Percentiles rank a stretch among this genome's conserved stretches.
Evolutionary conservation across 148 eudicot genomes (phyloP).

Genomic region (Bassia scoparia): DNA sequence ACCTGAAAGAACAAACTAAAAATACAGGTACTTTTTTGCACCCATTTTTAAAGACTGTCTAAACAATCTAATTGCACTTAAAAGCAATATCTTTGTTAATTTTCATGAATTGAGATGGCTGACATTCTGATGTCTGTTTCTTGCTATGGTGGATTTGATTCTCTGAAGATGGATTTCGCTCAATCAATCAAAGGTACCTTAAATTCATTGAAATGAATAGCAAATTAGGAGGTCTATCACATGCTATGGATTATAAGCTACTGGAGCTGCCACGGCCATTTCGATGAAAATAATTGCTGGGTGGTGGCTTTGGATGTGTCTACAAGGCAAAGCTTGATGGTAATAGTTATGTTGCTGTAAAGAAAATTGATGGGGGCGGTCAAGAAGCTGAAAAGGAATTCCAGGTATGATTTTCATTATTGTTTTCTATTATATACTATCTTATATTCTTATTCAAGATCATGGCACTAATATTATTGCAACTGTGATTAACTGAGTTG

Average conservation of each 20-base stretch:
- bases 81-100: not conserved
- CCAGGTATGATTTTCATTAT: constrained; percentile 34
- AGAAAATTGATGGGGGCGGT: constrained; percentile 46
- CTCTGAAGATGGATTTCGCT: constrained; percentile 32
- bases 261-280: constrained; percentile 52
- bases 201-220: constrained; percentile 30
- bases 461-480: too few relatives aligned
- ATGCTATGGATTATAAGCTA: constrained; percentile 49
- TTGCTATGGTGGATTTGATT: constrained; percentile 2
- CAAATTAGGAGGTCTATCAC: constrained; percentile 26
- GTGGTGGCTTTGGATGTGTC: constrained; percentile 67
- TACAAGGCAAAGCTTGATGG: constrained; percentile 52
- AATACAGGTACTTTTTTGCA: constrained; percentile 45
- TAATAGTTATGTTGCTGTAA: constrained; percentile 45
- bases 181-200: constrained; percentile 31
- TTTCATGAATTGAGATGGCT: not conserved
- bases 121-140: constrained; percentile 9
- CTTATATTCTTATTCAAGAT: too few relatives aligned
- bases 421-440: too few relatives aligned
- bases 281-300: constrained; percentile 44
- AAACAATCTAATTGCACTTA: constrained; percentile 1
- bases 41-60: too few relatives aligned
- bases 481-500: not conserved
- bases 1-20: constrained; percentile 28
- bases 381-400: constrained; percentile 50